Evolutionary conservation across 2,329 filamentous ascomycete species (phyloP), one percentile per base, ranked within the genome.

Genomic region (Teratosphaeria zuluensis): DNA sequence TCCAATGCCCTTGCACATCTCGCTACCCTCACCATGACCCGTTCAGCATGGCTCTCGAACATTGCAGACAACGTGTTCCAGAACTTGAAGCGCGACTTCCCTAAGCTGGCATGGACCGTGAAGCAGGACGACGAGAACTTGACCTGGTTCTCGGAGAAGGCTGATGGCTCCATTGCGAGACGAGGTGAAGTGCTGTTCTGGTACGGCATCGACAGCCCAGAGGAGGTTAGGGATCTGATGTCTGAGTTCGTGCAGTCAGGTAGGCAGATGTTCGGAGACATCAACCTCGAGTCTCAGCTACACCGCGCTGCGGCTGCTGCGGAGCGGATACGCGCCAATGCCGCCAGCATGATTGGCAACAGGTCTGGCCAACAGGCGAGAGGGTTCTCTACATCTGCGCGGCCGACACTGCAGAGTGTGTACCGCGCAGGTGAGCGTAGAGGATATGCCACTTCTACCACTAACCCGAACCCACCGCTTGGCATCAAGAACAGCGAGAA

Each of bases 111-210:
- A 63, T 99, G 92, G 92, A 95, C 91, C n/a, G 92, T 96, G 61
- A 92, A 89, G 77, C 88, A 92, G 70, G 88, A 95, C 66, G 92
- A 97, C 68, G 92, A 97, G 81, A 96, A 97, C 73, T 80, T 97
- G 68, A 92, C 90, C 11, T 97, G 92, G 94, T 96, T 97, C 80
- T 95, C 95, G 66, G 92, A 96, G 75, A 96, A 96, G 81, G 88
- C 92, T 9, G 91, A 96, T 66, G 92, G 94, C 58, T 96, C 90
- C 74, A 83, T 96, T 68, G 90, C 88, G 62, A 85, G 86, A 58
- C 64, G 68, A 21, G 90, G 90, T 59, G 90, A 92, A 70, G 90
- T 96, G 46, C 86, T 97, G 70, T 97, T 97, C 80, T 97, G 92
- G 89, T 96, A 95, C 73, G 92, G 92, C 56, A 84, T 94, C 59